A percentile compares a stretch with the other conserved stretches of the same genome.
These are phyloP conservation scores for Salvia miltiorrhiza DNA, from an alignment of 257 asterid genomes.

Conservation along the genomic window DNA sequence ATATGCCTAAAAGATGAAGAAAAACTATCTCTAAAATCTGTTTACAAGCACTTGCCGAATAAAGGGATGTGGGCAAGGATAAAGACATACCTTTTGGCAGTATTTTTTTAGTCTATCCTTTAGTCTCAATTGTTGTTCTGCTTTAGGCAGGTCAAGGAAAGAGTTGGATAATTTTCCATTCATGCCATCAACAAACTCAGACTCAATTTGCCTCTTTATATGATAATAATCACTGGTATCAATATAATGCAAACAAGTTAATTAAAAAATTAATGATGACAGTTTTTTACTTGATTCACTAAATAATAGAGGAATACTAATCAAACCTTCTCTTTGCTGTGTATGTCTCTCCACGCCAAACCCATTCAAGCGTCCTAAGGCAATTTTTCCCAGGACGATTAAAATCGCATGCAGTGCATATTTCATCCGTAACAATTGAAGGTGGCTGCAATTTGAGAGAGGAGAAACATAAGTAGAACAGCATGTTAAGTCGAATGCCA, in stretches of 20 bases:
- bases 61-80: constrained; percentile 19
- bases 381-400: constrained; percentile 98
- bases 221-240: constrained; percentile 85
- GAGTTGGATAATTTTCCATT: constrained; percentile 60
- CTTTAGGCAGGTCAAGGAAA: constrained; percentile 88
- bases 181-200: constrained; percentile 66
- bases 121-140: constrained; percentile 83
- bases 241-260: constrained; percentile 17
- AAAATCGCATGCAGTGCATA: constrained; percentile 98
- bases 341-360: constrained; percentile 98
- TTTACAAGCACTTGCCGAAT: constrained; percentile 16
- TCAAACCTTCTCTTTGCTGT: constrained; percentile 91
- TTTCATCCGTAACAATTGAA: constrained; percentile 91
- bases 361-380: constrained; percentile 99
- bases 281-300: constrained; percentile 15
- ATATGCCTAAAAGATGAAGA: constrained; percentile 60
- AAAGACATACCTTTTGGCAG: constrained; percentile 76
- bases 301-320: constrained; percentile 21
- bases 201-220: constrained; percentile 95
- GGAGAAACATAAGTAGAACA: constrained; percentile 27
- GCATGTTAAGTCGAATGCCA: constrained; percentile 16
- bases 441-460: constrained; percentile 67
- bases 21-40: constrained; percentile 13
- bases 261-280: constrained; percentile 16
- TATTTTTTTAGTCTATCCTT: constrained; percentile 94